phyloP scores from a whole-genome alignment of 208 protist species.

The Acanthamoeba sp. region DNA sequence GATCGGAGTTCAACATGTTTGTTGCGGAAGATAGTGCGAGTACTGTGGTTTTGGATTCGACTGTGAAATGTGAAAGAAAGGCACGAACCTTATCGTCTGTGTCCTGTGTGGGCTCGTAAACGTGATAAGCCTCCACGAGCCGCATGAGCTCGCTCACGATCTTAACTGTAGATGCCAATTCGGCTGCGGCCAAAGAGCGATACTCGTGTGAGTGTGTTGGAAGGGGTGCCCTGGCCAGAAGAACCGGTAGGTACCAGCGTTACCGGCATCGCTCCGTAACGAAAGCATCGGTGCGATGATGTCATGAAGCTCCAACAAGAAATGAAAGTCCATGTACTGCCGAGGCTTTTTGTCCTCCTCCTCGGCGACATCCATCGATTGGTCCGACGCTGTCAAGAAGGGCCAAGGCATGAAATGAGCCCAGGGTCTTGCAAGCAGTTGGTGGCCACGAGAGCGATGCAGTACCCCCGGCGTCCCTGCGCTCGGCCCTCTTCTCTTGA shows the following conservation, averaged over 20 bases:
- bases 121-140: conserved; percentile 26
- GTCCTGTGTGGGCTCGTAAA: conserved; percentile 71
- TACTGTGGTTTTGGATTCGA: not conserved
- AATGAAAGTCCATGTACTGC: conserved; percentile 69
- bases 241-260: not conserved
- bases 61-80: not conserved
- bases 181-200: not conserved
- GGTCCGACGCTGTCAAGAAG: not conserved
- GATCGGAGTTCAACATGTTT: not conserved
- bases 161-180: not conserved
- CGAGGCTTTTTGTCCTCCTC: conserved; percentile 44
- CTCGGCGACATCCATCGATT: not conserved
- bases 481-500: conserved; percentile 32
- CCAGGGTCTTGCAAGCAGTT: no score
- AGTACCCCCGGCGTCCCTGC: not conserved
- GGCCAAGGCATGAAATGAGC: no score
- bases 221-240: not conserved
- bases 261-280: not conserved
- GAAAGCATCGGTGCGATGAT: conserved; percentile 6
- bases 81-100: not conserved
- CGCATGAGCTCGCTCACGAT: conserved; percentile 20
- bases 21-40: no score
- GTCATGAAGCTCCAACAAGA: conserved; percentile 50
- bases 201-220: not conserved
- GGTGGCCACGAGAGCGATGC: no score